Conservation (phyloP, 2,329 filamentous ascomycete species). For the Zymoseptoria tritici region DNA sequence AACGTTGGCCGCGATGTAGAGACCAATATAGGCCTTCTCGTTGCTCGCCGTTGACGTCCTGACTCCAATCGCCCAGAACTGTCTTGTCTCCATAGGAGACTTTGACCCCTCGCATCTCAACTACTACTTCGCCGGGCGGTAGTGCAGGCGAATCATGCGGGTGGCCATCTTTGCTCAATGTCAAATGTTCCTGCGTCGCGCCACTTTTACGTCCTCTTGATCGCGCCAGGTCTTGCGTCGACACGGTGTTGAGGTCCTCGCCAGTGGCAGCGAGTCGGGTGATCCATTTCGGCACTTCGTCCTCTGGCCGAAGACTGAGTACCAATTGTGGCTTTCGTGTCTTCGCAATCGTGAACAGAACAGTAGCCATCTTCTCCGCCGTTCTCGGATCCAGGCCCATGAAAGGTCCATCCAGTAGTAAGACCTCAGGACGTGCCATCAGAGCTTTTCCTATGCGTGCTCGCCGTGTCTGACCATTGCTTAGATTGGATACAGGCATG, state of each 20-base stretch:
- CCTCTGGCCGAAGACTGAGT: slow-evolving; percentile 73
- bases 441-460: slow-evolving; percentile 84
- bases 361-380: slow-evolving; percentile 59
- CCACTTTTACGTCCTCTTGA: not conserved
- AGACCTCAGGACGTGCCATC: slow-evolving; percentile 66
- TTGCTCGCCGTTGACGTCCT: slow-evolving; percentile 45
- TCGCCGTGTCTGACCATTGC: slow-evolving; percentile 84
- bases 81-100: slow-evolving; percentile 73
- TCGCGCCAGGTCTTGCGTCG: not conserved
- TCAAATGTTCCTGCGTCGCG: not conserved
- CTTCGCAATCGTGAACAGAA: slow-evolving; percentile 62
- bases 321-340: slow-evolving; percentile 64
- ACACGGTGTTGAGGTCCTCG: slow-evolving; percentile 44
- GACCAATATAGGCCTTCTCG: slow-evolving; percentile 67
- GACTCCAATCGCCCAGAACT: slow-evolving; percentile 73
- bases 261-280: slow-evolving; percentile 72
- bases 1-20: slow-evolving; percentile 74
- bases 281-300: slow-evolving; percentile 82
- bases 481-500: slow-evolving; percentile 81
- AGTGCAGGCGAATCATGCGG: slow-evolving; percentile 16
- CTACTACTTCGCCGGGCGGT: slow-evolving; percentile 56
- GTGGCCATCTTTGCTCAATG: slow-evolving; percentile 27
- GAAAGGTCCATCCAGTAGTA: slow-evolving; percentile 89
- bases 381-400: slow-evolving; percentile 92
- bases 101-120: slow-evolving; percentile 80